phyloP scores from a whole-genome alignment of 208 protist genomes.

The Leishmania arabica region DNA sequence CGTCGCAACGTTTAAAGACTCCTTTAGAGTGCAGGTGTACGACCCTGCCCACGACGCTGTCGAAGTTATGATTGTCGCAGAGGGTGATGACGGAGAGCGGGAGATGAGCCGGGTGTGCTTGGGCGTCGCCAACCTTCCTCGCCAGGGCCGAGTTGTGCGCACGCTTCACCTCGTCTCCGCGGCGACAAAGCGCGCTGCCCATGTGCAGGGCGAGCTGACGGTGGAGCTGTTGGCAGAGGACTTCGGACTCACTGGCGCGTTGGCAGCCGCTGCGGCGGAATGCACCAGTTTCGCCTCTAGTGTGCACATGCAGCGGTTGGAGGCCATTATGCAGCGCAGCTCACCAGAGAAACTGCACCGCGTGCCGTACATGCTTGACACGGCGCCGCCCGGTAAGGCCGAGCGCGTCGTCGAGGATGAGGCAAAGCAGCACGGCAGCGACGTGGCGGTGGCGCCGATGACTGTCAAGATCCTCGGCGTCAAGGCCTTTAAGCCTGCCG shows the following conservation, averaged over 20 bases:
- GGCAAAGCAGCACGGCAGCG: constrained; percentile 21
- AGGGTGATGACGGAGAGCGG: constrained; percentile 38
- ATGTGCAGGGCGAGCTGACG: constrained; percentile 41
- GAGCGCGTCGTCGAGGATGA: constrained; percentile 48
- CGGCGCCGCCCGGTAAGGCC: constrained; percentile 28
- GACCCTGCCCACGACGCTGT: constrained; percentile 44
- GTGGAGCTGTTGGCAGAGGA: constrained; percentile 60
- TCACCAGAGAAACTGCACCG: constrained; percentile 66
- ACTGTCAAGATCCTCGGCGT: constrained; percentile 68
- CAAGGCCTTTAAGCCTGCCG: constrained; percentile 39
- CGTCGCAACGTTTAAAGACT: constrained; percentile 41
- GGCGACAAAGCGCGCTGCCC: constrained; percentile 45
- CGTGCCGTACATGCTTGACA: constrained; percentile 63
- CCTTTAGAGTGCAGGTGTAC: constrained; percentile 47
- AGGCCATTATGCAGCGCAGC: constrained; percentile 42
- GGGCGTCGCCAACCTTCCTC: constrained; percentile 41
- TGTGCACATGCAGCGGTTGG: constrained; percentile 24
- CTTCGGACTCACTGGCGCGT: constrained; percentile 38
- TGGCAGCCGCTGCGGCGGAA: constrained; percentile 11
- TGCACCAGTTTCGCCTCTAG: constrained; percentile 11
- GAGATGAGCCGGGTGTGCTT: constrained; percentile 68
- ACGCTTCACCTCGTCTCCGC: constrained; percentile 52
- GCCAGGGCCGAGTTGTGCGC: constrained; percentile 24
- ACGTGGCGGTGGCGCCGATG: constrained; percentile 63
- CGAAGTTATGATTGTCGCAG: constrained; percentile 58